Conservation (phyloP, 2,329 filamentous ascomycete genomes). For the Pestalotiopsis sp. region DNA sequence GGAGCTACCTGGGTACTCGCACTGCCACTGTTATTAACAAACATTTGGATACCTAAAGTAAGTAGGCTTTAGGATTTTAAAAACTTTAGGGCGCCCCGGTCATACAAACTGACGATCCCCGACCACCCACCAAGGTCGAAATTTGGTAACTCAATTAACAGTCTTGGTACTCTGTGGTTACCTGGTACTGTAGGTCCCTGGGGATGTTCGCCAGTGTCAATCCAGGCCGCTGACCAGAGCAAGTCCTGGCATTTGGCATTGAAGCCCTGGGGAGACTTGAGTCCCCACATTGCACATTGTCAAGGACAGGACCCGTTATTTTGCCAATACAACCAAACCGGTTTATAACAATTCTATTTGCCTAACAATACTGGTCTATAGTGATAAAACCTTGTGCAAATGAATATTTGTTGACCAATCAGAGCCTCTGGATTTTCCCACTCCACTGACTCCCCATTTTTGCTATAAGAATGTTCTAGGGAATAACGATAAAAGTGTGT, state of each 20-base stretch:
- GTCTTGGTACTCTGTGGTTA: not conserved
- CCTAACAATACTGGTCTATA: too few species aligned
- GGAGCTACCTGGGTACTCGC: not conserved
- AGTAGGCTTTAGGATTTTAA: not conserved
- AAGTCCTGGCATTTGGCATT: not conserved
- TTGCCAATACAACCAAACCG: too few species aligned
- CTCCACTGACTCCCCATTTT: too few species aligned
- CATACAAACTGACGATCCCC: not conserved
- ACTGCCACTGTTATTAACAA: not conserved
- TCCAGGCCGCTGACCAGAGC: not conserved
- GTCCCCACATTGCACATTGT: not conserved
- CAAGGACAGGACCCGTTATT: not conserved
- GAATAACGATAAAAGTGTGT: too few species aligned
- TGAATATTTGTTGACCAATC: too few species aligned
- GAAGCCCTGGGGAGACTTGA: not conserved
- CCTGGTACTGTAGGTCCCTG: not conserved
- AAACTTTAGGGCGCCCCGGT: not conserved
- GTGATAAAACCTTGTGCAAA: too few species aligned
- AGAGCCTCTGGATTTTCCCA: too few species aligned
- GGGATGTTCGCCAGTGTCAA: not conserved
- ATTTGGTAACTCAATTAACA: not conserved
- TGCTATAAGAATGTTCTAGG: too few species aligned
- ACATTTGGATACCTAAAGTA: not conserved
- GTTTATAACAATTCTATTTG: too few species aligned
- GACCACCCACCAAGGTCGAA: not conserved